A percentile compares a stretch with the other conserved stretches of the same genome.
Conservation (phyloP, 176 grass and related monocot species). For the Canna indica region DNA sequence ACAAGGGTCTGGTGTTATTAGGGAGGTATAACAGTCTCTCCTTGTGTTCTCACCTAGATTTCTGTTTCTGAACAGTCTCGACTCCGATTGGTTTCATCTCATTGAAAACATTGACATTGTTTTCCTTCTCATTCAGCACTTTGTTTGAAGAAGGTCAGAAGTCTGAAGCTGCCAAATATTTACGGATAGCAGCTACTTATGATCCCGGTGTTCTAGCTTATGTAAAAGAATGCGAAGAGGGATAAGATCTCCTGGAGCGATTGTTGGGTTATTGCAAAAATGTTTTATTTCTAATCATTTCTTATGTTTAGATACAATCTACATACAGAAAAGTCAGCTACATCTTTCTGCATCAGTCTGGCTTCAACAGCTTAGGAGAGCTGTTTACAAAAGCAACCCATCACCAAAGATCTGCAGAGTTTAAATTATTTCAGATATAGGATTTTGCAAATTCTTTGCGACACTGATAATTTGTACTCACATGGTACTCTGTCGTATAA, state of each 20-base stretch:
- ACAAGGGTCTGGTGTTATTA: slow-evolving; percentile 37
- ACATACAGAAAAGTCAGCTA: too few species aligned
- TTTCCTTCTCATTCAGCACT: slow-evolving; percentile 33
- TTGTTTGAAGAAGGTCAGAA: slow-evolving; percentile 47
- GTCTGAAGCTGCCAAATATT: slow-evolving; percentile 64
- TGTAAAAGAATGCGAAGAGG: slow-evolving; percentile 64
- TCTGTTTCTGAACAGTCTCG: not conserved
- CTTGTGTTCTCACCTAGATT: not conserved
- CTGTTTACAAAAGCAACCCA: too few species aligned
- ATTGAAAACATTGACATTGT: not conserved
- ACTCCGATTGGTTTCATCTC: slow-evolving; percentile 1
- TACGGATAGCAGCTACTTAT: slow-evolving; percentile 46
- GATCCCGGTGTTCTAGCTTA: slow-evolving; percentile 42
- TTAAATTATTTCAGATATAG: too few species aligned
- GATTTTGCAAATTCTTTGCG: too few species aligned
- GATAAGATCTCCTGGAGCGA: slow-evolving; percentile 19
- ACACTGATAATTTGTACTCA: too few species aligned
- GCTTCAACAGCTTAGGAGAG: too few species aligned
- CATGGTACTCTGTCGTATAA: too few species aligned
- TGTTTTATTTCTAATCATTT: not conserved
- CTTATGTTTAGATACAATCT: not conserved
- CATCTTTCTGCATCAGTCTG: too few species aligned
- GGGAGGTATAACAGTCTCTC: slow-evolving; percentile 33
- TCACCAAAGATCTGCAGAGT: too few species aligned
- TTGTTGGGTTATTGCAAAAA: slow-evolving; percentile 5